Conservation (phyloP, 192 early-diverging fungal genomes). For the Phlyctochytrium planicorne region DNA sequence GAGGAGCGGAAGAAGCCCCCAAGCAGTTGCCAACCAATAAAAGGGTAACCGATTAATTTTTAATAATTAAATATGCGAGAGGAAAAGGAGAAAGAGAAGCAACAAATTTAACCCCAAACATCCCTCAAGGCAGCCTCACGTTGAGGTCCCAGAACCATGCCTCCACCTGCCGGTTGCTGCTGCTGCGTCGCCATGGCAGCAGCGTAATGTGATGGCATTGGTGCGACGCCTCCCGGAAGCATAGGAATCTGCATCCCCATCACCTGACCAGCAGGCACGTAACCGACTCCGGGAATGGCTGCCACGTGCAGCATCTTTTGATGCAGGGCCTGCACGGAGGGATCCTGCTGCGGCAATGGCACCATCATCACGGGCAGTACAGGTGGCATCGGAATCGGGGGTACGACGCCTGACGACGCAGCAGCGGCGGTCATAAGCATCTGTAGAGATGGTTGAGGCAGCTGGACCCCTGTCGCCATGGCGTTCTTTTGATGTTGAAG, state of each 20-base stretch:
- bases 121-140: conserved; percentile 5
- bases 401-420: not conserved
- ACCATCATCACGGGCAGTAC: conserved; percentile 18
- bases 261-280: conserved; percentile 24
- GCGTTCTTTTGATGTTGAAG: not conserved
- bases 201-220: too few relatives aligned
- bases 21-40: too few relatives aligned
- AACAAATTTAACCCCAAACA: conserved; percentile 21
- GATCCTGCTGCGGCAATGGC: not conserved
- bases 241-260: conserved; percentile 25
- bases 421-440: not conserved
- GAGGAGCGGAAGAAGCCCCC: too few relatives aligned
- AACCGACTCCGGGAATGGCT: conserved; percentile 21
- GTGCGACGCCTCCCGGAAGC: conserved; percentile 5
- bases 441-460: not conserved
- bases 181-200: too few relatives aligned
- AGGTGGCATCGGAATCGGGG: conserved; percentile 17
- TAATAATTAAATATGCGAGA: too few relatives aligned
- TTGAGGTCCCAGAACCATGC: not conserved
- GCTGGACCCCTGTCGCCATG: not conserved
- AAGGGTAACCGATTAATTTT: too few relatives aligned
- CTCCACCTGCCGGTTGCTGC: too few relatives aligned
- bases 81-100: not conserved
- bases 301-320: conserved; percentile 9
- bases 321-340: not conserved